Percentiles rank a stretch among this genome's conserved stretches.
phyloP scores from a whole-genome alignment of 306 rosid species.

The Castanopsis chinensis region DNA sequence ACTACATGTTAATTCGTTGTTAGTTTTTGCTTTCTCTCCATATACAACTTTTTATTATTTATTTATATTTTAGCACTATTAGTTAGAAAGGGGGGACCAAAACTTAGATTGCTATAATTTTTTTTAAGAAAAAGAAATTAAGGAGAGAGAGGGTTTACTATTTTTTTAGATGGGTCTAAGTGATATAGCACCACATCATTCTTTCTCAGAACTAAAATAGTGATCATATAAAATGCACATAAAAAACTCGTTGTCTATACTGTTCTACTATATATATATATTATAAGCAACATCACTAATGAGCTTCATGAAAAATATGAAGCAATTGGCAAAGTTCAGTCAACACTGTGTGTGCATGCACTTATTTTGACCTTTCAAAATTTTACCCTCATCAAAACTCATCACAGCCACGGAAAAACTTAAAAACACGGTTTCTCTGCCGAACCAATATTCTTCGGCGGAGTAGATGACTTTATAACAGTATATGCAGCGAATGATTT shows the following conservation, averaged over 20 bases:
- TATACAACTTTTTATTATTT: too few species aligned
- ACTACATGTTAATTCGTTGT: too few species aligned
- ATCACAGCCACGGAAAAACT: not conserved
- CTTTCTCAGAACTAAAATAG: not conserved
- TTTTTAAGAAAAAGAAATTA: too few species aligned
- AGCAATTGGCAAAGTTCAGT: not conserved
- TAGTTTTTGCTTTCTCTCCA: too few species aligned
- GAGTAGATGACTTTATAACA: too few species aligned
- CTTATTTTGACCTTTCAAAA: not conserved
- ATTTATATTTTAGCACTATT: too few species aligned
- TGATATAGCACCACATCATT: not conserved
- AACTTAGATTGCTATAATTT: too few species aligned
- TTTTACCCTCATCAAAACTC: not conserved
- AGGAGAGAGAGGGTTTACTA: too few species aligned
- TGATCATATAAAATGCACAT: not conserved
- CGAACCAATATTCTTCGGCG: not conserved
- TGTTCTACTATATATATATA: not conserved
- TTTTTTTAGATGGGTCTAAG: not conserved
- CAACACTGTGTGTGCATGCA: not conserved
- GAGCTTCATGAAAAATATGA: not conserved
- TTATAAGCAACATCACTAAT: not conserved
- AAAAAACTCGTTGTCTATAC: not conserved
- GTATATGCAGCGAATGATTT: too few species aligned
- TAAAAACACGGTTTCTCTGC: not conserved
- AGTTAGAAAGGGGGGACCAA: too few species aligned